phyloP scores from a whole-genome alignment of 2,329 filamentous ascomycete species.

The Cephalotrichum gorgonifer region DNA sequence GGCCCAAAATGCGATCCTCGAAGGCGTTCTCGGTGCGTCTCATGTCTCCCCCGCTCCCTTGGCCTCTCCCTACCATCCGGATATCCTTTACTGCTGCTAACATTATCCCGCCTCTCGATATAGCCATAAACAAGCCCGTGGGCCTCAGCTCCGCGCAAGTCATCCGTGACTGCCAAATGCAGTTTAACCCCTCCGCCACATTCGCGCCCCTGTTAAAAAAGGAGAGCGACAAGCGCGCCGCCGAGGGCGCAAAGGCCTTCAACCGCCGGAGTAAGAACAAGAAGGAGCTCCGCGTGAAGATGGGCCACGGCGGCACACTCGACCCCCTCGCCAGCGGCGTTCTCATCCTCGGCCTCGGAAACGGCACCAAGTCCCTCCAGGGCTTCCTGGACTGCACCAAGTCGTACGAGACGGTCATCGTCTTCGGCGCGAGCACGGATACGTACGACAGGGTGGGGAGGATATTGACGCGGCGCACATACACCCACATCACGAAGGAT shows the following conservation, averaged over 20 bases:
- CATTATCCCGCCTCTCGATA: conserved; percentile 5
- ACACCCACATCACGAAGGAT: conserved; percentile 71
- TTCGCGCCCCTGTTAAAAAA: conserved; percentile 69
- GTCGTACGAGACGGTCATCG: conserved; percentile 77
- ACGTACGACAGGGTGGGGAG: conserved; percentile 84
- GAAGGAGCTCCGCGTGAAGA: conserved; percentile 66
- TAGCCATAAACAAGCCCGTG: conserved; percentile 91
- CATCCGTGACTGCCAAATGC: conserved; percentile 73
- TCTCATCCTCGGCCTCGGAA: conserved; percentile 77
- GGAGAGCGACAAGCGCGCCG: conserved; percentile 44
- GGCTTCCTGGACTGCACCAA: conserved; percentile 84
- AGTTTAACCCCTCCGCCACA: conserved; percentile 70
- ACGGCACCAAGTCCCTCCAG: conserved; percentile 72
- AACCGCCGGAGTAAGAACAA: conserved; percentile 47
- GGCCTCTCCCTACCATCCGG: conserved; percentile 4
- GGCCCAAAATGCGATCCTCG: conserved; percentile 41
- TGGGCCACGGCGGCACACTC: conserved; percentile 91
- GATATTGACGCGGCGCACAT: conserved; percentile 62
- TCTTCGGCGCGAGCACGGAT: conserved; percentile 90
- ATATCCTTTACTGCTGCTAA: conserved; percentile 4
- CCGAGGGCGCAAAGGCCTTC: conserved; percentile 48
- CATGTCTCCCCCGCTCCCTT: neutral
- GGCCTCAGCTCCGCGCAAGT: conserved; percentile 83
- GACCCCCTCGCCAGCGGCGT: conserved; percentile 92
- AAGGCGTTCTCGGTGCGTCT: conserved; percentile 47